Conservation (phyloP, 2,329 filamentous ascomycete species). For the Neodidymelliopsis sp. region DNA sequence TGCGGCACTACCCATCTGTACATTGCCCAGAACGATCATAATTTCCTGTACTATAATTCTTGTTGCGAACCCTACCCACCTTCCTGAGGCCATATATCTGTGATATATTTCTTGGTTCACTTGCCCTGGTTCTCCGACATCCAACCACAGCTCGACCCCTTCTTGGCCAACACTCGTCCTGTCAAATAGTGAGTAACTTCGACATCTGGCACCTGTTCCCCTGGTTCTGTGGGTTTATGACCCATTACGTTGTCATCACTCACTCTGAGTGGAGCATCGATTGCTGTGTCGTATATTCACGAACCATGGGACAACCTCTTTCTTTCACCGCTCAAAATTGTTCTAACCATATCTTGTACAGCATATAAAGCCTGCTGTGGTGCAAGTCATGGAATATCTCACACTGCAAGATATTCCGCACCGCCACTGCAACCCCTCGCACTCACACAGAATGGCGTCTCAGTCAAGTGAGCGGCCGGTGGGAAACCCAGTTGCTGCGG, state of each 20-base stretch:
- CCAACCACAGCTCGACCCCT: no score
- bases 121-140: slow-evolving; percentile 13
- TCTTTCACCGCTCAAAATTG: not conserved
- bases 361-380: slow-evolving; percentile 19
- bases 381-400: slow-evolving; percentile 46
- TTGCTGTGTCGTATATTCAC: not conserved
- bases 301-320: slow-evolving; percentile 8
- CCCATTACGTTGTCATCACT: not conserved
- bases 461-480: slow-evolving; percentile 33
- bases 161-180: not conserved
- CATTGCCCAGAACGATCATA: slow-evolving; percentile 1
- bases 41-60: slow-evolving; percentile 20
- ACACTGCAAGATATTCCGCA: slow-evolving; percentile 50
- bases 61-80: not conserved
- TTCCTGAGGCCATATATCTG: slow-evolving; percentile 15
- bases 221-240: not conserved
- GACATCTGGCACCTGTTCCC: not conserved
- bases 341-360: slow-evolving; percentile 6
- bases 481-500: slow-evolving; percentile 38
- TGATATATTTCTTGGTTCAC: slow-evolving; percentile 21
- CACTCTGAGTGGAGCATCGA: not conserved
- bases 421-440: slow-evolving; percentile 38
- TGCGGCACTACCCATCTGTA: slow-evolving; percentile 17
- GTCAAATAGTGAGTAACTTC: slow-evolving; percentile 2
- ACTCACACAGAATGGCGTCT: slow-evolving; percentile 40